Conservation (phyloP, 306 rosid genomes). For the Fagus crenata region DNA sequence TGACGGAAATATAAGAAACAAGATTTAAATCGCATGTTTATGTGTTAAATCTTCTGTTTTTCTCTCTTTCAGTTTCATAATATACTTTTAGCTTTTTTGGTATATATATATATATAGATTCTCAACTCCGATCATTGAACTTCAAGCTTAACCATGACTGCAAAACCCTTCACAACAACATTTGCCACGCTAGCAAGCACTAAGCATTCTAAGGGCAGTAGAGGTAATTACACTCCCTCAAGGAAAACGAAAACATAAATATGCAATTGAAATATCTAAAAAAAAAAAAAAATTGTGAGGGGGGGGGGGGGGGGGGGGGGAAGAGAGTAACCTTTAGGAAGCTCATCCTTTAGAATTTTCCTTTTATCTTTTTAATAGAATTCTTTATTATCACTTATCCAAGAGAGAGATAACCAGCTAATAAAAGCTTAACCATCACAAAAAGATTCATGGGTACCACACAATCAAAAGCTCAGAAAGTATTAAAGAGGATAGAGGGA, state of each 20-base stretch:
- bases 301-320: too few relatives aligned
- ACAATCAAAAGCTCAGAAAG: background rate
- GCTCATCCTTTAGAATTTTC: too few relatives aligned
- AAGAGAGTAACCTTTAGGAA: too few relatives aligned
- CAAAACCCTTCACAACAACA: slow-evolving; percentile 1
- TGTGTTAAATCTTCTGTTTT: background rate
- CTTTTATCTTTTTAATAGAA: too few relatives aligned
- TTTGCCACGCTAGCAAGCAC: background rate
- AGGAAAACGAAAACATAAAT: background rate
- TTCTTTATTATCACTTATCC: too few relatives aligned
- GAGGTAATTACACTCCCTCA: background rate
- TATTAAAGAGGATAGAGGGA: background rate
- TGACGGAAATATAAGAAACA: background rate
- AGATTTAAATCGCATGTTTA: background rate
- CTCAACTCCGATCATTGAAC: background rate
- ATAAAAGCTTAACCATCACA: too few relatives aligned
- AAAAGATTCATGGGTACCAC: background rate
- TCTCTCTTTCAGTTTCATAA: background rate
- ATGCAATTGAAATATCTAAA: too few relatives aligned
- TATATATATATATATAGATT: background rate
- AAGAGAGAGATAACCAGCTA: too few relatives aligned
- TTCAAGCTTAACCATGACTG: background rate
- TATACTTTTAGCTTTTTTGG: background rate
- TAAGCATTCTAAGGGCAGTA: background rate
- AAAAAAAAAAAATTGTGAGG: too few relatives aligned